Evolutionary conservation across 257 asterid species (phyloP).

Genomic region (Salvia splendens): DNA sequence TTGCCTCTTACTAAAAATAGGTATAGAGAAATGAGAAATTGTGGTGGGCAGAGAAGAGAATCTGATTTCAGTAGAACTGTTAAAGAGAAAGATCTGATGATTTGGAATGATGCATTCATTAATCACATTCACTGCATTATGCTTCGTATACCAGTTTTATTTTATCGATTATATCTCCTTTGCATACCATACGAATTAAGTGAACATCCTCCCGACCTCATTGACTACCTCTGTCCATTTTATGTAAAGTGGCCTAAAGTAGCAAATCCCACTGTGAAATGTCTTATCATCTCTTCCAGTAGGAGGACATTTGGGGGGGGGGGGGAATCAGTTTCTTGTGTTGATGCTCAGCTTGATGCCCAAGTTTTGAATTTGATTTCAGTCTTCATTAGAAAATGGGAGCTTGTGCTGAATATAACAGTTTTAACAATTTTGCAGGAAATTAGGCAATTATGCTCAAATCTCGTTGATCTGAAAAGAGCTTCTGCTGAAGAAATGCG

Average conservation of each 20-base stretch:
- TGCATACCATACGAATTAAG: slow-evolving; percentile 12
- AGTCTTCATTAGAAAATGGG: slow-evolving; percentile 11
- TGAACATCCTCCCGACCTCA: slow-evolving; percentile 27
- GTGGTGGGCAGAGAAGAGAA: slow-evolving; percentile 20
- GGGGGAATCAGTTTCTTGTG: slow-evolving; percentile 7
- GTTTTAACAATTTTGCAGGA: slow-evolving; percentile 55
- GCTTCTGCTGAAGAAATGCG: slow-evolving; percentile 99
- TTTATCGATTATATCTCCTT: slow-evolving; percentile 11
- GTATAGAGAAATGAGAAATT: slow-evolving; percentile 10
- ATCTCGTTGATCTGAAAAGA: slow-evolving; percentile 90
- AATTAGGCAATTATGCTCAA: slow-evolving; percentile 88
- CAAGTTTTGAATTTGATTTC: slow-evolving; percentile 18
- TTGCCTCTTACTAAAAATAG: slow-evolving; percentile 25
- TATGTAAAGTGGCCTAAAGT: not conserved
- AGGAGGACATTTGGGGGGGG: not conserved
- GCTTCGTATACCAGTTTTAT: not conserved
- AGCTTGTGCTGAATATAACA: slow-evolving; percentile 28
- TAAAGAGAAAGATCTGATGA: not conserved
- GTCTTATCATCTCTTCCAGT: slow-evolving; percentile 20
- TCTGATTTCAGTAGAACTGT: slow-evolving; percentile 16
- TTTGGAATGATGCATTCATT: not conserved
- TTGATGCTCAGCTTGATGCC: slow-evolving; percentile 1
- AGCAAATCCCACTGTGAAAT: slow-evolving; percentile 10
- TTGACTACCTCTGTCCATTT: slow-evolving; percentile 14
- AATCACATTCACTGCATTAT: not conserved